phyloP scores from a whole-genome alignment of 2,329 filamentous ascomycete genomes.

The Microsporum audouinii region DNA sequence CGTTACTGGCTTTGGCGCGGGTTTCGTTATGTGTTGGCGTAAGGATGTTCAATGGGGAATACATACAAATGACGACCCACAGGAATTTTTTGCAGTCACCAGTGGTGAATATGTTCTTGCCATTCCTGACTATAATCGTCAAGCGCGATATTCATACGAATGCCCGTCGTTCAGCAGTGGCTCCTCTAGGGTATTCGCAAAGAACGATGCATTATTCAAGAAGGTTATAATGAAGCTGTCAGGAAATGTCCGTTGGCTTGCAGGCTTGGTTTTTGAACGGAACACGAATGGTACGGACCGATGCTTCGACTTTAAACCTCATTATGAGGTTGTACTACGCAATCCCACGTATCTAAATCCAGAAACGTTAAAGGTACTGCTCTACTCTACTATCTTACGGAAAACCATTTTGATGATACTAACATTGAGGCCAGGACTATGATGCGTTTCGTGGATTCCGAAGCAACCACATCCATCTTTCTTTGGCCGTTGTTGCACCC shows the following conservation, averaged over 20 bases:
- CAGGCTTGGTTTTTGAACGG: conserved; percentile 83
- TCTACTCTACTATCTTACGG: neutral
- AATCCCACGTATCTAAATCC: conserved; percentile 62
- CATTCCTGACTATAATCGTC: conserved; percentile 82
- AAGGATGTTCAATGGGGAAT: conserved; percentile 84
- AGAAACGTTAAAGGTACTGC: conserved; percentile 38
- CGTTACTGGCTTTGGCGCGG: conserved; percentile 82
- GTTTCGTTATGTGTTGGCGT: conserved; percentile 97
- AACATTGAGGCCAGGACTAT: conserved; percentile 41
- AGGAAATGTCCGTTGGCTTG: conserved; percentile 85
- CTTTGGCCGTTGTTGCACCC: conserved; percentile 79
- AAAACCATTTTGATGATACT: neutral
- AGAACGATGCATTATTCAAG: conserved; percentile 67
- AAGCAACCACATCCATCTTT: conserved; percentile 92
- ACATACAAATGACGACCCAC: conserved; percentile 73
- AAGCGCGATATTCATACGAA: conserved; percentile 56
- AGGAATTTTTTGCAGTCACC: conserved; percentile 88
- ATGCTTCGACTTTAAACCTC: conserved; percentile 79
- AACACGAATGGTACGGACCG: conserved; percentile 60
- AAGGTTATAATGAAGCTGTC: conserved; percentile 99
- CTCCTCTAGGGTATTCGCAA: conserved; percentile 43
- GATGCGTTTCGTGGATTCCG: conserved; percentile 96
- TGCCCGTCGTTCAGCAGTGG: conserved; percentile 42
- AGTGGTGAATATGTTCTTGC: conserved; percentile 92
- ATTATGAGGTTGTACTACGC: conserved; percentile 82